phyloP scores from a whole-genome alignment of 2,329 filamentous ascomycete species.

The Fusarium sp. region DNA sequence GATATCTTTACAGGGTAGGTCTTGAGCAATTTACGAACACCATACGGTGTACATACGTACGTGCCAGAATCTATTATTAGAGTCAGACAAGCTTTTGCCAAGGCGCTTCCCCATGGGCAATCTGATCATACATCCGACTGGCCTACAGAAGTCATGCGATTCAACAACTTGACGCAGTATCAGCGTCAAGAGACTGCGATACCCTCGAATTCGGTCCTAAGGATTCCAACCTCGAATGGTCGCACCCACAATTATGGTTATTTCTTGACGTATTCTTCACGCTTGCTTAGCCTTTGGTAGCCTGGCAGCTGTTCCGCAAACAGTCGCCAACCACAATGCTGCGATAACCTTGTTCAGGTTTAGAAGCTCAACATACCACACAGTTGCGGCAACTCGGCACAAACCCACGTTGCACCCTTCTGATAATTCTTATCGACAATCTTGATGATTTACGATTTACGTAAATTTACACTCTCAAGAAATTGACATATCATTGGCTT shows the following conservation, averaged over 20 bases:
- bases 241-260: too few relatives aligned
- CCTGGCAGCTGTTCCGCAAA: too few relatives aligned
- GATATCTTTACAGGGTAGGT: background rate
- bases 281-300: too few relatives aligned
- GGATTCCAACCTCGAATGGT: too few relatives aligned
- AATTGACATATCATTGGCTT: rapidly evolving
- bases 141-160: too few relatives aligned
- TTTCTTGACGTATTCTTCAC: too few relatives aligned
- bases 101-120: background rate
- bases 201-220: too few relatives aligned
- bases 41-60: too few relatives aligned
- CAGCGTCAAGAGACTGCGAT: too few relatives aligned
- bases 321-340: background rate
- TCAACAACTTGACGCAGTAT: too few relatives aligned
- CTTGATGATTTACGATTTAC: background rate
- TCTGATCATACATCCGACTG: too few relatives aligned
- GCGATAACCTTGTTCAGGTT: background rate
- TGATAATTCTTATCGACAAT: background rate
- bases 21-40: background rate
- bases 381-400: background rate
- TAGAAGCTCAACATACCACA: background rate
- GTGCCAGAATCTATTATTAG: background rate
- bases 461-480: background rate
- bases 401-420: background rate
- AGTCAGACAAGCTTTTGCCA: background rate